Conservation (phyloP, 441 rosid species). For the Rhodomyrtus psidioides region DNA sequence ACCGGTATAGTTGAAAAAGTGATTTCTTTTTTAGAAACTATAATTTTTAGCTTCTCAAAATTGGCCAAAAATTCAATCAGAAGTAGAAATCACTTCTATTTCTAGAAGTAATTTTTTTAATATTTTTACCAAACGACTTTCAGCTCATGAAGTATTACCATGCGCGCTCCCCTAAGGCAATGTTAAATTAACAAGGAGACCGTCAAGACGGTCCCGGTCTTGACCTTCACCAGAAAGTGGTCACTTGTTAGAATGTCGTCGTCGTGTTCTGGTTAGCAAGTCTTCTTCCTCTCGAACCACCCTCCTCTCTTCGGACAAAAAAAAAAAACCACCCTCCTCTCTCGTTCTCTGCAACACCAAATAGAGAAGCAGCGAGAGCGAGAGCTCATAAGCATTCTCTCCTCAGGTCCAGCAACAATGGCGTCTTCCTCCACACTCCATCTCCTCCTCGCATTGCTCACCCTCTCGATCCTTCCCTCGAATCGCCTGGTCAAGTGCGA, state of each 20-base stretch:
- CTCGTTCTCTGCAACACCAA: background rate
- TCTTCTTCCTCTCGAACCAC: background rate
- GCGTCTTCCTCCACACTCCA: background rate
- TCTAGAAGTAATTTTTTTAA: no score
- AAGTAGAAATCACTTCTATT: no score
- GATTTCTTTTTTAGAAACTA: no score
- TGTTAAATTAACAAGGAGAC: no score
- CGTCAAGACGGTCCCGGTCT: background rate
- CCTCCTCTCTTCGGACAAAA: background rate
- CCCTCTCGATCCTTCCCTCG: constrained; percentile 19
- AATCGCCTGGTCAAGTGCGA: constrained; percentile 21
- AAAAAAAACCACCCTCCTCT: background rate
- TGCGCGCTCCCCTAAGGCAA: no score
- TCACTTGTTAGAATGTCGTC: background rate
- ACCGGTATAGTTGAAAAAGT: no score
- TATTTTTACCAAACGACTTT: no score
- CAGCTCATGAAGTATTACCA: no score
- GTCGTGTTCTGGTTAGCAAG: background rate
- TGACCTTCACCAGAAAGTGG: background rate
- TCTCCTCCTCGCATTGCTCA: constrained; percentile 16
- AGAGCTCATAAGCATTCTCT: background rate
- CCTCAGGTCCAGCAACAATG: background rate
- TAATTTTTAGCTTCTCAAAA: no score
- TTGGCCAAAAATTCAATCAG: no score
- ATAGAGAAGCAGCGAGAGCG: background rate